Percentiles rank a stretch among this genome's conserved stretches.
Evolutionary conservation across 306 rosid genomes (phyloP).

Genomic region (Pyrus communis): DNA sequence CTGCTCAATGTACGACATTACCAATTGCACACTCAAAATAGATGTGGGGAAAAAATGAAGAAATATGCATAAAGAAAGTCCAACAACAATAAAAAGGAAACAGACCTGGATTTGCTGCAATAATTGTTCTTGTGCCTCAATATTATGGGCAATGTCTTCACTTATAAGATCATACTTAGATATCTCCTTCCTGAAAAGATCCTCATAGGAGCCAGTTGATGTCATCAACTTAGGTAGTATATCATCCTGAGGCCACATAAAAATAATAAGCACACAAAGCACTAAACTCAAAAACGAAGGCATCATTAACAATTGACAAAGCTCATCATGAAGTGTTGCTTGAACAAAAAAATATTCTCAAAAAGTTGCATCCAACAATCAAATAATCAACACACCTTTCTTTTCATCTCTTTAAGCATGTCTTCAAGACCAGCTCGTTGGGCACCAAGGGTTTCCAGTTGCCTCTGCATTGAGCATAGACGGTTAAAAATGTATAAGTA

Average conservation of each 20-base stretch:
- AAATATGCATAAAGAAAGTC: background rate
- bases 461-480: constrained; percentile 67
- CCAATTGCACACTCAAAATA: background rate
- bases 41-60: background rate
- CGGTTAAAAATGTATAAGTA: constrained; percentile 11
- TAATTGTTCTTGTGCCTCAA: constrained; percentile 88
- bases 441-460: constrained; percentile 93
- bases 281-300: constrained; percentile 3
- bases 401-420: constrained; percentile 99
- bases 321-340: background rate
- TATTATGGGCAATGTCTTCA: constrained; percentile 83
- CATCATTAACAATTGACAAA: constrained; percentile 1
- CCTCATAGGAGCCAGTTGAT: constrained; percentile 93
- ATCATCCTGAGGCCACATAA: constrained; percentile 69
- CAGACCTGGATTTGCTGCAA: constrained; percentile 89
- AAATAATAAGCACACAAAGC: constrained; percentile 17
- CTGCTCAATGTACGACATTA: background rate
- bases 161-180: constrained; percentile 85
- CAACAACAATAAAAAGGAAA: background rate
- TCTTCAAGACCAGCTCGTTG: constrained; percentile 99
- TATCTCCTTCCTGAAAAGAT: constrained; percentile 88
- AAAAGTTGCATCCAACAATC: background rate
- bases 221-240: constrained; percentile 98
- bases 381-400: constrained; percentile 55
- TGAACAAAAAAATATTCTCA: background rate